Evolutionary conservation across 2,329 filamentous ascomycete genomes (phyloP).

Genomic region (Pseudonectria foliicola): DNA sequence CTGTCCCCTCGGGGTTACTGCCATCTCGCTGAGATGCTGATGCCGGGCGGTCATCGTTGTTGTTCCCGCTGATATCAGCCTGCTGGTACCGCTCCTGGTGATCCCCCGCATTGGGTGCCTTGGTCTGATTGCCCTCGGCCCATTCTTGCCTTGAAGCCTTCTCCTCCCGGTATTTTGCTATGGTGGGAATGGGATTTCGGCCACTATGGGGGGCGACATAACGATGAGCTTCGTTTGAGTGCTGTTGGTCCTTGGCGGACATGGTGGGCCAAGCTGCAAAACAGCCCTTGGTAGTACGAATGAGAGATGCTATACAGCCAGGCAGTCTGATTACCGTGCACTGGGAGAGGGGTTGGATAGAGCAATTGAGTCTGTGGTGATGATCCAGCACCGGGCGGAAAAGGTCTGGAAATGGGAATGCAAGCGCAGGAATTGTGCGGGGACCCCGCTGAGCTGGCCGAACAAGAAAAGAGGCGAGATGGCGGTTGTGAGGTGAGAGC

Average conservation of each 20-base stretch:
- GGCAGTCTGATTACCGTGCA: too few relatives aligned
- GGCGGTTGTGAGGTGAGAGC: too few relatives aligned
- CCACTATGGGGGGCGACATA: slow-evolving; percentile 36
- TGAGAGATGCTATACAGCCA: not conserved
- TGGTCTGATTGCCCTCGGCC: slow-evolving; percentile 25
- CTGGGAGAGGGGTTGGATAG: too few relatives aligned
- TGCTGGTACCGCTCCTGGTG: not conserved
- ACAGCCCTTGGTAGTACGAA: slow-evolving; percentile 1
- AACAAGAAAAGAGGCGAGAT: too few relatives aligned
- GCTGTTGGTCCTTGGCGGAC: slow-evolving; percentile 25
- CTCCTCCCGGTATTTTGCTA: slow-evolving; percentile 42
- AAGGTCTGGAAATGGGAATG: too few relatives aligned
- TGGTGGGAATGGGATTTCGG: slow-evolving; percentile 39
- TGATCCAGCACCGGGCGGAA: too few relatives aligned
- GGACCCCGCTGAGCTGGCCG: too few relatives aligned
- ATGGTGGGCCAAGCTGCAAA: slow-evolving; percentile 17
- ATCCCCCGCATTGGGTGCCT: slow-evolving; percentile 19
- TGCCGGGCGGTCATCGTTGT: not conserved
- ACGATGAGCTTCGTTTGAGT: slow-evolving; percentile 30
- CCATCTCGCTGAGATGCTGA: slow-evolving; percentile 7
- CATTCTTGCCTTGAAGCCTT: slow-evolving; percentile 36
- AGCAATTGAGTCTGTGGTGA: too few relatives aligned
- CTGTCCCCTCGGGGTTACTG: slow-evolving; percentile 2
- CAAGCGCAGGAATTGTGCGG: too few relatives aligned
- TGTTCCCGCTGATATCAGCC: not conserved